Base-by-base conservation (phyloP, 805 yeast genomes). In the Ogataea haglerorum region DNA sequence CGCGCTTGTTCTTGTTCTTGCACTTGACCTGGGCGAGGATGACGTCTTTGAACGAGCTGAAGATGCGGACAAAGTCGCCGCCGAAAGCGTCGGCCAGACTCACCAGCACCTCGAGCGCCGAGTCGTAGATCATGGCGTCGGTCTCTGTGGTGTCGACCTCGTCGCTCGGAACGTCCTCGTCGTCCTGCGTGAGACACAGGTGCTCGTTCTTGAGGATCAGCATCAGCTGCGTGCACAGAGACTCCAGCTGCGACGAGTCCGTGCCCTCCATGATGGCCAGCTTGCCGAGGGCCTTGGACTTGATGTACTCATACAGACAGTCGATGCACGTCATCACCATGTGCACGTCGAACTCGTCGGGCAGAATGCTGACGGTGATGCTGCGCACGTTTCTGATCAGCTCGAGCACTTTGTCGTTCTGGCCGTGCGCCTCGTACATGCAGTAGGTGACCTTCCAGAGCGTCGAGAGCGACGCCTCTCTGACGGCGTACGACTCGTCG, bases 401-500 rank as follows among this genome's bases (percentile, higher is more conserved):
- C 29, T 72, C 68, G 43, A 80, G 65, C 34, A 82, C 74, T 34
- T 73, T 70, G 31, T 71, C 71, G 52, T 78, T 80, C 43, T 82
- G 78, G 18, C 84, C 71, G 40, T 71, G 74, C 36, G 75, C 64
- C 40, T 68, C 66, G 58, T 75, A 75, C 72, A 85, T 80, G 27
- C 95, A 81, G 54, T 75, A 75, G 42, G 80, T 82, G 53, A 90
- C 78, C 57, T 78, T 85, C 95, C 96, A 91, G 58, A 91, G 68
- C 30, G 91, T 76, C 36, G 75, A 69, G 60, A 91, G 67, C 36
- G 96, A 90, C 44, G 93, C 80, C 66, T 85, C 93, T 61, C 96
- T 80, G 70, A 90, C 78, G 57, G 95, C 96, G 58, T 87, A 89
- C 37, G 95, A 88, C 60, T 84, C 90, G 45, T 80, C 88, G 46